These are phyloP conservation scores for Vaccinium myrtillus DNA, from an alignment of 148 eudicot species.

Conservation along the genomic window DNA sequence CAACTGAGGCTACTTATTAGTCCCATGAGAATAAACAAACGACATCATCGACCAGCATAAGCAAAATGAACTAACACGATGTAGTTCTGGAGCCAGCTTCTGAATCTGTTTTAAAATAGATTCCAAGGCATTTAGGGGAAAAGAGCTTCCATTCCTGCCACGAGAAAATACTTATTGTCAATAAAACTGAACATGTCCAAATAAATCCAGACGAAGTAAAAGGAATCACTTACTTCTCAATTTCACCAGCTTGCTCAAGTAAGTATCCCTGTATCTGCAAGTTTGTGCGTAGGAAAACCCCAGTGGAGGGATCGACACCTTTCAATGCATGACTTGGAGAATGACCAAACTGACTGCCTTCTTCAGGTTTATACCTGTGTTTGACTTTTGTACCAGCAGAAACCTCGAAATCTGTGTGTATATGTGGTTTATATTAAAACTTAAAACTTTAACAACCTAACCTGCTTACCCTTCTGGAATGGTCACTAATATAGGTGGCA, in stretches of 20 bases:
- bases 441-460: constrained; percentile 1
- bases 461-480: background rate
- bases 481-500: background rate
- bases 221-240: constrained; percentile 63
- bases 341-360: constrained; percentile 29
- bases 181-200: background rate
- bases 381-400: constrained; percentile 32
- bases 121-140: constrained; percentile 73
- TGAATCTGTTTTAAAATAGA: constrained; percentile 67
- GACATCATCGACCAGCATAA: background rate
- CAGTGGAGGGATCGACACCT: constrained; percentile 35
- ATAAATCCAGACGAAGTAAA: background rate
- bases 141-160: constrained; percentile 78
- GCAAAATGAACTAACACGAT: constrained; percentile 60
- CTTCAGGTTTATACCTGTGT: constrained; percentile 31
- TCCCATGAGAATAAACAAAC: constrained; percentile 9
- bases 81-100: constrained; percentile 89
- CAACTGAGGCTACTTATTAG: background rate
- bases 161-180: constrained; percentile 17
- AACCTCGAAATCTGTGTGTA: constrained; percentile 54
- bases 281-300: constrained; percentile 67
- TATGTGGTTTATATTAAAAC: background rate
- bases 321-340: constrained; percentile 31
- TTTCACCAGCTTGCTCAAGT: constrained; percentile 71
- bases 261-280: constrained; percentile 92